Conservation (phyloP, 805 yeast genomes). For the Ogataea saltuana region DNA sequence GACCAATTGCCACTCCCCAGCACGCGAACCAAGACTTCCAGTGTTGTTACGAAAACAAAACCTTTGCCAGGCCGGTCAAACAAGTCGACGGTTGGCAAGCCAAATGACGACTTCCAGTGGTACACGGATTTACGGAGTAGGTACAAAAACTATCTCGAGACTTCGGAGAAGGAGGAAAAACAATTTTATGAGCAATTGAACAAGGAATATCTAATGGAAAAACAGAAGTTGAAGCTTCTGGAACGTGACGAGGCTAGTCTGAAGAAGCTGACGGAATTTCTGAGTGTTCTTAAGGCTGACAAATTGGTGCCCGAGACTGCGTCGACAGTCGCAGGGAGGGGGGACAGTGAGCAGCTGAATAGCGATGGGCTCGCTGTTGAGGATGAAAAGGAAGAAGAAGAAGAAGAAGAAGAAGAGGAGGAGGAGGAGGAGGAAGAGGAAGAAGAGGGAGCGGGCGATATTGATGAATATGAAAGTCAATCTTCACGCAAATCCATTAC, state of each 20-base stretch:
- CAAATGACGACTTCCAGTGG: slow-evolving; percentile 35
- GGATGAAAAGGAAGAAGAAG: slow-evolving; percentile 9
- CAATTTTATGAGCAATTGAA: slow-evolving; percentile 38
- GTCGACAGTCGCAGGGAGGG: too few relatives aligned
- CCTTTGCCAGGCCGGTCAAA: too few relatives aligned
- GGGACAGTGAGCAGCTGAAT: too few relatives aligned
- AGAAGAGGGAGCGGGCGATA: background rate
- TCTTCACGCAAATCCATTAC: too few relatives aligned
- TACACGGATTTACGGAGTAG: slow-evolving; percentile 35
- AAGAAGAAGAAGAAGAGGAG: slow-evolving; percentile 1
- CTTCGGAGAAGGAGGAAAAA: slow-evolving; percentile 39
- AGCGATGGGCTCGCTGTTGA: slow-evolving; percentile 11
- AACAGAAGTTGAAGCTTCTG: slow-evolving; percentile 15
- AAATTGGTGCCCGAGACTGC: slow-evolving; percentile 11
- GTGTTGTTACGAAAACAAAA: too few relatives aligned
- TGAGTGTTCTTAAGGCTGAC: slow-evolving; percentile 15
- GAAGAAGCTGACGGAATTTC: slow-evolving; percentile 16
- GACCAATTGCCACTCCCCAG: too few relatives aligned
- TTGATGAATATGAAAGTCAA: background rate
- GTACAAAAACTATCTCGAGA: slow-evolving; percentile 34
- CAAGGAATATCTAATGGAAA: slow-evolving; percentile 32
- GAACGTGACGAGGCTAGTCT: slow-evolving; percentile 26
- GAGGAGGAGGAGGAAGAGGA: slow-evolving; percentile 11
- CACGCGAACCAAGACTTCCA: too few relatives aligned
- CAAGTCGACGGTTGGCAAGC: too few relatives aligned